Percentiles rank a stretch among this genome's conserved stretches.
Evolutionary conservation across 305 asterid species (phyloP).

Genomic region (Solanum hybrid): DNA sequence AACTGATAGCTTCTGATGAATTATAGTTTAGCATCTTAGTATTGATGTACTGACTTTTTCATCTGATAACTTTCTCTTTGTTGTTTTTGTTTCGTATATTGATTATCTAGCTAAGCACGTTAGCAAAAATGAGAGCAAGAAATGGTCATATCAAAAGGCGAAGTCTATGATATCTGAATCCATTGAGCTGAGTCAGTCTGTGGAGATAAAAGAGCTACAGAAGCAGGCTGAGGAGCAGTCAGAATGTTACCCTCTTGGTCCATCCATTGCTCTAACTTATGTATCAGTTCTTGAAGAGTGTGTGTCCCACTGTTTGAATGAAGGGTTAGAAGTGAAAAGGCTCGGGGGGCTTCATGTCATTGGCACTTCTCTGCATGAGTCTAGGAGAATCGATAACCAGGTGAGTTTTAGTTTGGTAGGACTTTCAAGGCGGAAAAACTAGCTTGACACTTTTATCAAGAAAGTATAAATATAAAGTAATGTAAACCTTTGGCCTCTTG

Average conservation of each 20-base stretch:
- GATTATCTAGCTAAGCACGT: slow-evolving; percentile 62
- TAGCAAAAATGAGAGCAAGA: slow-evolving; percentile 74
- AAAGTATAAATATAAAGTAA: neutral
- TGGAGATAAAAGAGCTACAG: slow-evolving; percentile 54
- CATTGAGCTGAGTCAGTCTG: slow-evolving; percentile 75
- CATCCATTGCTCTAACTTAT: slow-evolving; percentile 83
- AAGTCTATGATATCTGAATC: slow-evolving; percentile 68
- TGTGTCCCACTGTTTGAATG: slow-evolving; percentile 72
- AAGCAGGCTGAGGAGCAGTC: slow-evolving; percentile 69
- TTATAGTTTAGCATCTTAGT: slow-evolving; percentile 1
- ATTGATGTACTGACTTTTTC: neutral
- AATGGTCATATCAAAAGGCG: slow-evolving; percentile 63
- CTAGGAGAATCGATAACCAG: slow-evolving; percentile 99
- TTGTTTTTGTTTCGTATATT: slow-evolving; percentile 7
- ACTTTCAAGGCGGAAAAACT: slow-evolving; percentile 6
- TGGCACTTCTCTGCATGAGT: slow-evolving; percentile 97
- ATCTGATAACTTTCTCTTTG: neutral
- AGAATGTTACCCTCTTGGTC: slow-evolving; percentile 90
- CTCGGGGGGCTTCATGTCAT: slow-evolving; percentile 98
- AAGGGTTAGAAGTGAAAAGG: slow-evolving; percentile 88
- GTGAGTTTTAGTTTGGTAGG: slow-evolving; percentile 23
- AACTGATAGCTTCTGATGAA: neutral
- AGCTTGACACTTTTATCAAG: neutral
- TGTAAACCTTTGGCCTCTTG: neutral
- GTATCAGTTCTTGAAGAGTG: slow-evolving; percentile 80